Percentiles rank a stretch among this genome's conserved stretches.
Conservation (phyloP, 2,329 filamentous ascomycete species). For the Colletotrichum sp. region DNA sequence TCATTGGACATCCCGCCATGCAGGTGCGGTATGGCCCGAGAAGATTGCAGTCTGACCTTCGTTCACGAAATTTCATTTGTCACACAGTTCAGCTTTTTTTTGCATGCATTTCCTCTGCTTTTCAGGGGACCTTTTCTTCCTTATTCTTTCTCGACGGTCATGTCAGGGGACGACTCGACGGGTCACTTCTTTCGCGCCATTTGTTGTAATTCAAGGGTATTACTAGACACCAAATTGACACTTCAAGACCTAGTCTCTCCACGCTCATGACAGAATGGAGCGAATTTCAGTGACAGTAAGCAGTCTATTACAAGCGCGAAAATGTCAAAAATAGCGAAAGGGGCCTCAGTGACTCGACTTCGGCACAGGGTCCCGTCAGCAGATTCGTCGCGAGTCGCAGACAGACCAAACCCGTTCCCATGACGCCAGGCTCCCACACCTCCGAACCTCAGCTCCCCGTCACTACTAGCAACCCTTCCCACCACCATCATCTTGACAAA, state of each 20-base stretch:
- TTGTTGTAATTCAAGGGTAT: background rate
- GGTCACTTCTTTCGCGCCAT: background rate
- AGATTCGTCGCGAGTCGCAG: background rate
- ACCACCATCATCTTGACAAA: background rate
- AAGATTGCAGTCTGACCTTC: background rate
- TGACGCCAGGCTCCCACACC: slow-evolving; percentile 5
- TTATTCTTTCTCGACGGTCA: background rate
- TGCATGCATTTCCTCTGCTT: background rate
- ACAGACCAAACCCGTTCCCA: background rate
- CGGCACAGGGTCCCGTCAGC: background rate
- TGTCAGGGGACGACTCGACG: background rate
- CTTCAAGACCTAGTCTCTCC: background rate
- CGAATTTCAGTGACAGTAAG: background rate
- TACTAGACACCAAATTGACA: background rate
- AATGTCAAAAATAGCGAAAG: background rate
- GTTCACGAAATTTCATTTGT: background rate
- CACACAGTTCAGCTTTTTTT: background rate
- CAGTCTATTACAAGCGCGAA: background rate
- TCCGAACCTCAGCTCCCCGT: background rate
- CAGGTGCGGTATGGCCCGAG: background rate
- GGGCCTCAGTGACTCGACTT: background rate
- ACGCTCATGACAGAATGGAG: background rate
- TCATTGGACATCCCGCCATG: background rate
- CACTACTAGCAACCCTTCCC: background rate
- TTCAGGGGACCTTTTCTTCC: background rate